phyloP scores from a whole-genome alignment of 164 flowering plant genomes.

The Tetracentron sinense region DNA sequence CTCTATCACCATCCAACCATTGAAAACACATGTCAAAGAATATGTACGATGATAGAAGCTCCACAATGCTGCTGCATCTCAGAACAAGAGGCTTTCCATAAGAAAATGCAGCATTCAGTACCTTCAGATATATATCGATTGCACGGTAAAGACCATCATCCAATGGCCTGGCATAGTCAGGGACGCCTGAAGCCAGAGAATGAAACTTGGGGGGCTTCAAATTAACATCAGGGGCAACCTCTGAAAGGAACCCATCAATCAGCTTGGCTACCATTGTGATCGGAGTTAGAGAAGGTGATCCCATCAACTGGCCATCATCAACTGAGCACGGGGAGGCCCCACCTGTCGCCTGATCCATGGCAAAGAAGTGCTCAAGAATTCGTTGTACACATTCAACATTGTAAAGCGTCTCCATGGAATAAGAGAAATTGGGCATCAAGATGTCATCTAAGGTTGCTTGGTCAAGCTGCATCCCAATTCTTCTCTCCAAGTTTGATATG shows the following conservation, averaged over 20 bases:
- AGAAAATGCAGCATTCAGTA: conserved; percentile 19
- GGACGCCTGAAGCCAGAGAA: conserved; percentile 76
- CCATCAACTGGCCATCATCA: conserved; percentile 69
- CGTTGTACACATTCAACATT: conserved; percentile 88
- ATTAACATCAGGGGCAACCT: conserved; percentile 93
- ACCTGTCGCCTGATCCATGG: conserved; percentile 64
- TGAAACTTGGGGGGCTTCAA: conserved; percentile 85
- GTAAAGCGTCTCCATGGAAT: conserved; percentile 85
- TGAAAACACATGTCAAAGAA: background rate
- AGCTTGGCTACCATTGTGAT: conserved; percentile 88
- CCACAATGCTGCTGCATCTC: background rate
- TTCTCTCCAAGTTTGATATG: conserved; percentile 66
- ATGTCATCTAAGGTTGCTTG: conserved; percentile 87
- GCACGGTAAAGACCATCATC: conserved; percentile 97
- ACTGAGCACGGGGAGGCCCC: conserved; percentile 71
- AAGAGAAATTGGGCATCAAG: conserved; percentile 77
- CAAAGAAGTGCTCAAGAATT: conserved; percentile 79
- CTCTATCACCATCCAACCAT: no score
- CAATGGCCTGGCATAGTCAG: conserved; percentile 91
- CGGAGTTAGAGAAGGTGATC: conserved; percentile 79
- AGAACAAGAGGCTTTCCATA: background rate
- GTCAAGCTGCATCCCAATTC: conserved; percentile 88
- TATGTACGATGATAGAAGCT: background rate
- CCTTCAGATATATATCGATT: conserved; percentile 92
- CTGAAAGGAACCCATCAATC: conserved; percentile 91